Conservation (phyloP, 139 green algal genomes). For the Tetraselmis chui region DNA sequence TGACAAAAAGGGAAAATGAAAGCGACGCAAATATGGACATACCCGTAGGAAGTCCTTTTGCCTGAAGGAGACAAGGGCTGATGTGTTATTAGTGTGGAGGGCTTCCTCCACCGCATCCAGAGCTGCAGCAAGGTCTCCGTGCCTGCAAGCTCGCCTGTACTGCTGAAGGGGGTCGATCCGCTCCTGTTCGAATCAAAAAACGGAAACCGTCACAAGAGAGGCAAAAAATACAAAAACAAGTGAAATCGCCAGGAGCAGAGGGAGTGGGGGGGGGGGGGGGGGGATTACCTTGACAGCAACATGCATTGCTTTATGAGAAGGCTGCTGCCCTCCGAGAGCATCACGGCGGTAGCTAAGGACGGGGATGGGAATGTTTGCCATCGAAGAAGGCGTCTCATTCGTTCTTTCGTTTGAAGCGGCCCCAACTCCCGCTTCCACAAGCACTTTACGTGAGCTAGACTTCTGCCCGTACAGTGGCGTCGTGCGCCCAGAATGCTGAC, state of each 20-base stretch:
- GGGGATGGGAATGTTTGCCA: too few species aligned
- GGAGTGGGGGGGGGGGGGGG: not conserved
- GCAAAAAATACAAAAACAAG: not conserved
- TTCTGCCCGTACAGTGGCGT: too few species aligned
- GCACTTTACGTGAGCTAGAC: too few species aligned
- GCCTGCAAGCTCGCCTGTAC: not conserved
- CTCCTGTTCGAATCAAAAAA: not conserved
- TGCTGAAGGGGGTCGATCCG: not conserved
- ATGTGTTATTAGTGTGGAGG: not conserved
- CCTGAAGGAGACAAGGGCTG: not conserved
- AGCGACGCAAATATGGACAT: not conserved
- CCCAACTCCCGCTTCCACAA: too few species aligned
- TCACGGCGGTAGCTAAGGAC: too few species aligned
- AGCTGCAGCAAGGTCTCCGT: not conserved
- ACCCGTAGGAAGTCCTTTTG: not conserved
- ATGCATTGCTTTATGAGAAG: not conserved
- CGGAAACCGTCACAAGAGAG: not conserved
- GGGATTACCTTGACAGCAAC: not conserved
- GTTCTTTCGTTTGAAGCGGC: too few species aligned
- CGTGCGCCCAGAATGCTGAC: too few species aligned
- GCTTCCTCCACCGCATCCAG: not conserved
- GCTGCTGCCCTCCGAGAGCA: not conserved
- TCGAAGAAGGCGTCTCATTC: too few species aligned
- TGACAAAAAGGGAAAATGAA: not conserved
- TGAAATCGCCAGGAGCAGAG: not conserved